These are phyloP conservation scores for Fraxinus quadrangulata DNA, from an alignment of 257 asterid genomes.

Conservation along the genomic window DNA sequence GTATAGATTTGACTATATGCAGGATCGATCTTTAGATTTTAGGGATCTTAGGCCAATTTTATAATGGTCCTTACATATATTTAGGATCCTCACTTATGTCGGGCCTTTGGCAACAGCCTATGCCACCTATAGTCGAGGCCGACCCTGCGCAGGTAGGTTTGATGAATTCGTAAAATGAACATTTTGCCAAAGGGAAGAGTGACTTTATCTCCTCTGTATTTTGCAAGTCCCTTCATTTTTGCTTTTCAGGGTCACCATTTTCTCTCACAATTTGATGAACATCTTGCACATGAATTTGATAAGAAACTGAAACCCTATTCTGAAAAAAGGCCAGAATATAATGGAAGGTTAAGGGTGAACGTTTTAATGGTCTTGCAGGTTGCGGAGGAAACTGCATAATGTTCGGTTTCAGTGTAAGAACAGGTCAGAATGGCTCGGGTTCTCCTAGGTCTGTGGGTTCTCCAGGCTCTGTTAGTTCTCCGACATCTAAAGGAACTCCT, in stretches of 20 bases:
- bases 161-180: no score
- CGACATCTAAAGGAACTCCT: slow-evolving; percentile 40
- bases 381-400: slow-evolving; percentile 28
- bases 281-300: not conserved
- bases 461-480: slow-evolving; percentile 37
- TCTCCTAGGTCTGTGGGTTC: slow-evolving; percentile 42
- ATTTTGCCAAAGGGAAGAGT: no score
- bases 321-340: not conserved
- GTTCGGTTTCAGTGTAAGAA: slow-evolving; percentile 47
- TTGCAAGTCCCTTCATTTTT: not conserved
- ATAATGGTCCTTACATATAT: no score
- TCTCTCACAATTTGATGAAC: not conserved
- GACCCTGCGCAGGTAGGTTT: no score
- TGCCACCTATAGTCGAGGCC: no score
- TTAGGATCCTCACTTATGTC: no score
- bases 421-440: slow-evolving; percentile 42
- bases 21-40: no score
- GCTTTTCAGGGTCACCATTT: not conserved
- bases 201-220: not conserved
- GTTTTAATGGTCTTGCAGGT: slow-evolving; percentile 26
- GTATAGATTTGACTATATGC: not conserved
- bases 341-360: not conserved
- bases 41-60: no score
- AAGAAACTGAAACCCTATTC: not conserved
- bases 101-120: no score